These are phyloP conservation scores for Alternaria panax DNA, from an alignment of 2,329 filamentous ascomycete genomes.

Conservation along the genomic window DNA sequence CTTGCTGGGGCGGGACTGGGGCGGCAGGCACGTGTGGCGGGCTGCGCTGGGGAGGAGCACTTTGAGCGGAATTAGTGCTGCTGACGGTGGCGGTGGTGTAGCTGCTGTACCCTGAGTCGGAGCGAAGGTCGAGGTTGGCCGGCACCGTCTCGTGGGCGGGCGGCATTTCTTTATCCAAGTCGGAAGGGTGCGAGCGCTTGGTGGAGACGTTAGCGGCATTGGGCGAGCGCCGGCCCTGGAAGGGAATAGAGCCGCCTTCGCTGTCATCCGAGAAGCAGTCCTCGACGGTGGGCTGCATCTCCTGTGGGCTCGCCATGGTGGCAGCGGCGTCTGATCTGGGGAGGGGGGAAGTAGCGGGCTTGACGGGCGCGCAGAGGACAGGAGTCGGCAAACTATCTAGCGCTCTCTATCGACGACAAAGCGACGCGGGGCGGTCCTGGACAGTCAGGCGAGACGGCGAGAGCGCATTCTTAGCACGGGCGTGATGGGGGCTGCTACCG, in stretches of 20 bases:
- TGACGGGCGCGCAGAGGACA: conserved; percentile 13
- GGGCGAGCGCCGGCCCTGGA: conserved; percentile 54
- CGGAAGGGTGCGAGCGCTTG: conserved; percentile 55
- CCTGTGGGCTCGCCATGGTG: conserved; percentile 31
- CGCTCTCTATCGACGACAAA: conserved; percentile 28
- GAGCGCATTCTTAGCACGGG: conserved; percentile 19
- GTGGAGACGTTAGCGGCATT: conserved; percentile 60
- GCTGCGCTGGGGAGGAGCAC: conserved; percentile 42
- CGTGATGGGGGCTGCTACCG: conserved; percentile 15
- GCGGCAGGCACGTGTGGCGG: conserved; percentile 32
- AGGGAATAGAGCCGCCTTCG: conserved; percentile 28
- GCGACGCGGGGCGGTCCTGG: conserved; percentile 24
- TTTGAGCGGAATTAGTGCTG: conserved; percentile 61
- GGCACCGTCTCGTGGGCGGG: conserved; percentile 31
- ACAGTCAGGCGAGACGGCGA: conserved; percentile 28
- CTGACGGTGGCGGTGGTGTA: conserved; percentile 61
- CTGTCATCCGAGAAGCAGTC: conserved; percentile 54
- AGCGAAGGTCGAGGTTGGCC: conserved; percentile 57
- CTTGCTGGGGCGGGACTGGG: conserved; percentile 27
- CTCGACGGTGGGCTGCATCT: conserved; percentile 43
- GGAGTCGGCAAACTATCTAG: conserved; percentile 28
- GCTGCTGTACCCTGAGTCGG: conserved; percentile 70
- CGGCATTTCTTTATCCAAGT: conserved; percentile 44
- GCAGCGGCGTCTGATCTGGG: conserved; percentile 11
- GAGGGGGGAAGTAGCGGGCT: conserved; percentile 12